Conservation (phyloP, 768 basidiomycete species). For the Royoungia palumana region DNA sequence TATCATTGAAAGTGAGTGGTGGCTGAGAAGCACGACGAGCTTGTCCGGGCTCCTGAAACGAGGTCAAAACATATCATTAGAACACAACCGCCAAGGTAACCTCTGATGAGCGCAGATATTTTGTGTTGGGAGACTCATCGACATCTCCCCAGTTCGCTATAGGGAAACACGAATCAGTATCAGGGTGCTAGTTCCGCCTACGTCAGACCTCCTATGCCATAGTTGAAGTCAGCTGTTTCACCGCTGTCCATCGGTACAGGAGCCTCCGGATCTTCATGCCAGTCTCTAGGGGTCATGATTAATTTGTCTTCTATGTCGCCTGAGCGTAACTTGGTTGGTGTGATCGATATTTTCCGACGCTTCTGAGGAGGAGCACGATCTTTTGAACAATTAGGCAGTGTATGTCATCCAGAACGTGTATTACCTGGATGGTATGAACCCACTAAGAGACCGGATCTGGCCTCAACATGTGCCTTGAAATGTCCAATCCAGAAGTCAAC, state of each 20-base stretch:
- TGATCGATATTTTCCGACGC: conserved; percentile 39
- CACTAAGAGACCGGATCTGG: conserved; percentile 39
- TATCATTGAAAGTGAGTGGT: conserved; percentile 46
- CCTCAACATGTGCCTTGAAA: conserved; percentile 67
- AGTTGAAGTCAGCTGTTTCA: conserved; percentile 22
- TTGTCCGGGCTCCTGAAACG: conserved; percentile 76
- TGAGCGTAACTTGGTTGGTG: neutral
- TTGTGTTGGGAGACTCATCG: conserved; percentile 16
- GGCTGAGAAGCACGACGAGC: conserved; percentile 68
- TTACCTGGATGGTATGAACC: conserved; percentile 13
- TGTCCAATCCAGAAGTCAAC: conserved; percentile 73
- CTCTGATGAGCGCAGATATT: conserved; percentile 55
- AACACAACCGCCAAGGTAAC: conserved; percentile 35
- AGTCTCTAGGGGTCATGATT: conserved; percentile 7
- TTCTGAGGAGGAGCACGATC: conserved; percentile 44
- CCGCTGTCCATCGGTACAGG: conserved; percentile 6
- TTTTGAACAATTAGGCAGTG: conserved; percentile 16
- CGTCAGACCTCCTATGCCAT: conserved; percentile 22
- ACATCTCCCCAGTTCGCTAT: conserved; percentile 23
- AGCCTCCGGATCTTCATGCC: conserved; percentile 10
- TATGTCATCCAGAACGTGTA: neutral
- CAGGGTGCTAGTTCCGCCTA: neutral
- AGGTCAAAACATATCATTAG: conserved; percentile 11
- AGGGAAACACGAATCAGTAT: conserved; percentile 8
- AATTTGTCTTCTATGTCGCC: neutral